Evolutionary conservation across 805 yeast genomes (phyloP), one percentile per base, ranked within the genome.

Genomic region (Teunomyces barrocoloradensis): DNA sequence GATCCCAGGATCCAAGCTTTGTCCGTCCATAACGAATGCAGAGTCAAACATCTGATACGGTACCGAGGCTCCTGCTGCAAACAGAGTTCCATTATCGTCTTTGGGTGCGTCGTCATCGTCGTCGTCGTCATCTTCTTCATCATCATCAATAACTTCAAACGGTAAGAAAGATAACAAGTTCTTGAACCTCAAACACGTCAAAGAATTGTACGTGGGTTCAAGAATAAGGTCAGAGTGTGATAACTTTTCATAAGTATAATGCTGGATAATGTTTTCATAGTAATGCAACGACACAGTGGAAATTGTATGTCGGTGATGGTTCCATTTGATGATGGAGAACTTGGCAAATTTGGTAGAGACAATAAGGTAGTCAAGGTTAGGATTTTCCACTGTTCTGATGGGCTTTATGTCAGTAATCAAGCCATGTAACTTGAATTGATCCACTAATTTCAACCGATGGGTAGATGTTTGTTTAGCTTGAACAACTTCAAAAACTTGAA

Each of bases 271-370:
- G 38, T 81, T 79, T 56, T 92, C 97, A 64, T 91, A 94, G 61
- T 79, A 89, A 67, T 94, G 99, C 44, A 94, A 69, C 43, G 96
- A 87, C 1, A 81, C 76, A 0, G 97, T 88, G 21, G 77, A 71
- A n/a, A 92, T 71, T 1, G 77, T 57, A 53, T 80, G 73, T n/a
- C 56, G 60, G 3, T 58, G 64, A 3, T 65, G 63, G 57, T 89
- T 85, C 88, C 96, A 94, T 46, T 76, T 75, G 25, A 92, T 65
- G 13, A 91, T 66, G 0, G 95, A 87, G 34, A 90, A 58, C 61
- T 92, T 92, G 27, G 97, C 96, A 44, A 70, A 71, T 49, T 82
- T 79, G 9, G 95, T 86, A 11, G 87, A 69, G 3, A 92, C 68
- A 2, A 85, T 64, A 29, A 94, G 54, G 51, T 79, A 81, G 55